Evolutionary conservation across 768 basidiomycete species (phyloP).

Genomic region (Mycena maculata): DNA sequence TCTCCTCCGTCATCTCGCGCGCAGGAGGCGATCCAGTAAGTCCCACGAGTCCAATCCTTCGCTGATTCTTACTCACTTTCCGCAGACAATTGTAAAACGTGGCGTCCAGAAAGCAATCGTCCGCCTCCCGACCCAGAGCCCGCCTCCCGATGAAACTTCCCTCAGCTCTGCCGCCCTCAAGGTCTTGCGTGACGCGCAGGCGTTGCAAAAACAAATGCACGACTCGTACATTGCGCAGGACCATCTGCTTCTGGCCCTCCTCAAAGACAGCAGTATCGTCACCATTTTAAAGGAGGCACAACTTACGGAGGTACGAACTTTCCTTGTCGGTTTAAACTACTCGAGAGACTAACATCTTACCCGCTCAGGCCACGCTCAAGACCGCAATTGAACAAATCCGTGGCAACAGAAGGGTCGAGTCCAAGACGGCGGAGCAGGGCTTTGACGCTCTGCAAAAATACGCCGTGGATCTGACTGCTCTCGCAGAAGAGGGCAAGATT

Average conservation of each 20-base stretch:
- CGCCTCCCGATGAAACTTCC: constrained; percentile 85
- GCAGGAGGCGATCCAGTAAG: constrained; percentile 89
- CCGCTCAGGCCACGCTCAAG: constrained; percentile 75
- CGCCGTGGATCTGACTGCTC: constrained; percentile 84
- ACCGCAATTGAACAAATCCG: constrained; percentile 83
- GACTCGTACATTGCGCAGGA: constrained; percentile 95
- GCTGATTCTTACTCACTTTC: neutral
- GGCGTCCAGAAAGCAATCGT: constrained; percentile 82
- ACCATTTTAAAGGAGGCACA: constrained; percentile 79
- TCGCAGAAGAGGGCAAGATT: constrained; percentile 94
- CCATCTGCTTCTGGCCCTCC: constrained; percentile 86
- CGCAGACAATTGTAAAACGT: constrained; percentile 70
- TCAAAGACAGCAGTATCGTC: constrained; percentile 77
- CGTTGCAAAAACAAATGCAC: constrained; percentile 84
- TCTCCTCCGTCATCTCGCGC: constrained; percentile 80
- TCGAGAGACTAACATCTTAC: too few relatives aligned
- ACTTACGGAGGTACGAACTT: too few relatives aligned
- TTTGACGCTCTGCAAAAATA: constrained; percentile 95
- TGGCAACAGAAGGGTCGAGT: constrained; percentile 88
- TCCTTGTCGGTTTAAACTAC: too few relatives aligned
- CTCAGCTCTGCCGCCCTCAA: constrained; percentile 67
- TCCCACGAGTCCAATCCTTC: constrained; percentile 21
- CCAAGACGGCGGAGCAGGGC: constrained; percentile 87
- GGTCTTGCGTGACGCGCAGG: constrained; percentile 78
- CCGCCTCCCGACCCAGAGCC: constrained; percentile 84